Evolutionary conservation across 176 grass and related monocot species (phyloP), one percentile per base, ranked within the genome.

Genomic region (Aegilops sharonensis): DNA sequence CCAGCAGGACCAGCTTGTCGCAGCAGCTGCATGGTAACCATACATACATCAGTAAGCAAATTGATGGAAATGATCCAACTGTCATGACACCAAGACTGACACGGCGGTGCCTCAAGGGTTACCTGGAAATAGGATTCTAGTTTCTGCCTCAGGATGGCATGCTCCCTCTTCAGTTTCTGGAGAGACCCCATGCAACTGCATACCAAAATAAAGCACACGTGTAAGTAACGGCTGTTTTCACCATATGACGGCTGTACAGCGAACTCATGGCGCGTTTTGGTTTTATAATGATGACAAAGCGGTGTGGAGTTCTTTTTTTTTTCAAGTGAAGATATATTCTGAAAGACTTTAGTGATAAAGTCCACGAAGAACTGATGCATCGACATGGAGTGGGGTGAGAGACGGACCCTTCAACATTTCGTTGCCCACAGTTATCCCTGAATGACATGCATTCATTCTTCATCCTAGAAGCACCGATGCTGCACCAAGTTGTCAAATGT

Each of bases 71-170:
- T 30, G 59, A 78, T 87, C 61, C 62, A 29, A 65, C 75, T 70
- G 3, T 77, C 62, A 81, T 73, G 42, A 27, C 78, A 39, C 14
- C 48, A 54, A 54, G 50, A 54, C 50, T 18, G 50, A 18, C 14
- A 59, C 56, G 36, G 12, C 40, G 7, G 11, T 11, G 68, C 72
- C 24, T 18, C 5, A 27, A 88, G 23, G 45, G 45, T 78, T 91
- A 99, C 97, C 94, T 99, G 97, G 83, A 99, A 99, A 89, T 99
- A 99, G 72, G 92, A 89, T 83, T 99, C 97, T 68, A 99, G 82
- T 82, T 99, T 99, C 77, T 97, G 89, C 78, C 90, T 93, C 79
- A 99, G 76, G 77, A 59, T 42, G 65, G 80, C 81, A 62, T 99
- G 97, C 83, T 99, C 97, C 83, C 89, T 94, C 89, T 99, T 97